Base-by-base conservation (phyloP, 108 stramenopile species). In the Cyclotella kingstonii region DNA sequence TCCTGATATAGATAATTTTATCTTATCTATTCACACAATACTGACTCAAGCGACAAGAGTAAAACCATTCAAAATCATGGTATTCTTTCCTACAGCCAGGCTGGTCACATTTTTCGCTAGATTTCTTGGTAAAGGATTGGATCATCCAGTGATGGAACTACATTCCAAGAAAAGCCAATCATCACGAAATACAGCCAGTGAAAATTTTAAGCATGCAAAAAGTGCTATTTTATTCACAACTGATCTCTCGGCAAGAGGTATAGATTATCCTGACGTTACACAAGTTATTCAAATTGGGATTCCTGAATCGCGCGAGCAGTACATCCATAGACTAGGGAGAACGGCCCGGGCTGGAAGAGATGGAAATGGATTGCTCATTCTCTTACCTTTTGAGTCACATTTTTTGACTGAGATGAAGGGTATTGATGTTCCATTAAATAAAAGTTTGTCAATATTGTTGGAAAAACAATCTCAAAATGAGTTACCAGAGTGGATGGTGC, bases 271-370 rank as follows among this genome's bases (percentile, higher is more conserved):
- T 18, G 86, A 84, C 60, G 84, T 92, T 0, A 81, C 87, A 21
- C 78, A 78, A 23, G 88, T 93, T 4, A 63, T 90, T 14, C 91
- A 92, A 76, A 68, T 90, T 34, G 82, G 88, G 19, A 45, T 87
- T 25, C 81, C 93, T 7, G 70, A 81, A 53, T 66, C 64, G 5
- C 57, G 79, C 29, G 86, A 84, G 28, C 88, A 90, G 78, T 92
- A 90, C 60, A 80, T 90, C 34, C 91, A 93, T 68, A 74, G 91
- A n/a, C 83, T 93, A 7, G 91, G 91, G 3, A 73, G 91, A 11
- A 93, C 91, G 30, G 89, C 85, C 4, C 60, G 91, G 9, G 89
- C 89, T 31, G 91, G 91, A 6, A 63, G 40, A 43, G 53, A 53
- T 29, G 84, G 84, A 5, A 56, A 38, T 9, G 79, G 80, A 10